phyloP scores from a whole-genome alignment of 1,284 basidiomycete species.

The Pulchroboletus neoregius region DNA sequence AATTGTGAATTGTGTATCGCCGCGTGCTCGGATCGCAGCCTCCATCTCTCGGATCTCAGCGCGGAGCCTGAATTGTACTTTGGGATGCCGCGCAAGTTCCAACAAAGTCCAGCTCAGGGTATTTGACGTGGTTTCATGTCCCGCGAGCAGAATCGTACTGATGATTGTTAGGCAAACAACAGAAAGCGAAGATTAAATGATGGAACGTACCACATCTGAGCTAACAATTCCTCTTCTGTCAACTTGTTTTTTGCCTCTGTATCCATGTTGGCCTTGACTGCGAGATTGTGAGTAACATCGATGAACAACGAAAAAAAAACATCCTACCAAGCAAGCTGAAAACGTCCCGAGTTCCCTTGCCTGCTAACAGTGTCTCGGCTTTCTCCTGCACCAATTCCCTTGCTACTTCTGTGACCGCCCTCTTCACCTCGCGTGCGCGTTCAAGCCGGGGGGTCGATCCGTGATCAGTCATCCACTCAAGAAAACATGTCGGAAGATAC shows the following conservation, averaged over 20 bases:
- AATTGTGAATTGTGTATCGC: constrained; percentile 39
- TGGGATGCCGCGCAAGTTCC: constrained; percentile 40
- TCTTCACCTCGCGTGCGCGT: constrained; percentile 33
- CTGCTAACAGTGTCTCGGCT: constrained; percentile 31
- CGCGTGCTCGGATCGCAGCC: constrained; percentile 36
- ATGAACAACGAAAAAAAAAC: neutral
- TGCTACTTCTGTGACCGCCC: constrained; percentile 30
- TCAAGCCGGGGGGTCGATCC: constrained; percentile 37
- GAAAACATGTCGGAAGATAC: constrained; percentile 27
- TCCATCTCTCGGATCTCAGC: constrained; percentile 39
- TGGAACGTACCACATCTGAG: constrained; percentile 47
- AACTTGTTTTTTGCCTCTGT: no score
- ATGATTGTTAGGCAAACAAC: neutral
- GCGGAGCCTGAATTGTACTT: constrained; percentile 39
- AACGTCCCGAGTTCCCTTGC: constrained; percentile 36
- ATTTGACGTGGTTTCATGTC: constrained; percentile 53
- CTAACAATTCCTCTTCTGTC: constrained; percentile 47
- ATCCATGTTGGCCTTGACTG: constrained; percentile 53
- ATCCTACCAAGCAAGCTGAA: constrained; percentile 43
- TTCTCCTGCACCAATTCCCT: constrained; percentile 43
- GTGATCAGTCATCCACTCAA: constrained; percentile 37
- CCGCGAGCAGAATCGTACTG: constrained; percentile 41
- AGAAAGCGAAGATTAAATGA: neutral
- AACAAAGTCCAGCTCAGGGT: constrained; percentile 41
- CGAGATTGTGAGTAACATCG: neutral